Conservation (phyloP, 352 stramenopile species). For the Phytophthora fragariae region DNA sequence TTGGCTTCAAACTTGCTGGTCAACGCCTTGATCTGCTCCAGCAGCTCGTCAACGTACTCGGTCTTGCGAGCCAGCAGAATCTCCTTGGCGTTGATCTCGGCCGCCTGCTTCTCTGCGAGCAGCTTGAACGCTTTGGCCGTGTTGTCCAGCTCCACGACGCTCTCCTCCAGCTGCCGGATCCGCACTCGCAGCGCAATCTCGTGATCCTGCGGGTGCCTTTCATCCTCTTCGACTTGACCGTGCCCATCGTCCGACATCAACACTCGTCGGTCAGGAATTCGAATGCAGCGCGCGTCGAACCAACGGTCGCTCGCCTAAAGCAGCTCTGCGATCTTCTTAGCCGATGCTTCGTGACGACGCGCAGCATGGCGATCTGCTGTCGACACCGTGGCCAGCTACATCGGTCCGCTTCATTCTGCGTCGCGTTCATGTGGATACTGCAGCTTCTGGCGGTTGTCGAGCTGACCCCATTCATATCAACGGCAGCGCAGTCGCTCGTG, state of each 20-base stretch:
- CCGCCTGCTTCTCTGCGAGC: slow-evolving; percentile 60
- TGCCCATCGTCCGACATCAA: slow-evolving; percentile 20
- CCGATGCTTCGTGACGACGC: slow-evolving; percentile 3
- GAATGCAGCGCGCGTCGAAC: slow-evolving; percentile 7
- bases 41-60: slow-evolving; percentile 69
- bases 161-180: slow-evolving; percentile 25
- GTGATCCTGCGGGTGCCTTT: not conserved
- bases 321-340: slow-evolving; percentile 19
- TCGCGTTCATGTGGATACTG: not conserved
- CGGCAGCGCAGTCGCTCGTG: slow-evolving; percentile 21
- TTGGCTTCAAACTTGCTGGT: slow-evolving; percentile 18
- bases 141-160: slow-evolving; percentile 37
- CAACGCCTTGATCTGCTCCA: slow-evolving; percentile 51
- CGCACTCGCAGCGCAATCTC: slow-evolving; percentile 14
- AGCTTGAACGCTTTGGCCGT: slow-evolving; percentile 53
- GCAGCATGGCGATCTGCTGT: not conserved
- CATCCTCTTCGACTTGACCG: slow-evolving; percentile 3
- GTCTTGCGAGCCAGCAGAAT: slow-evolving; percentile 63
- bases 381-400: not conserved
- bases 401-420: not conserved
- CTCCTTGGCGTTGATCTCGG: slow-evolving; percentile 78
- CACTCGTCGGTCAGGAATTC: not conserved
- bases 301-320: slow-evolving; percentile 28
- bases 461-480: not conserved
- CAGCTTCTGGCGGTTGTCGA: slow-evolving; percentile 9